Conservation (phyloP, 768 basidiomycete genomes). For the Leccinum boreale region DNA sequence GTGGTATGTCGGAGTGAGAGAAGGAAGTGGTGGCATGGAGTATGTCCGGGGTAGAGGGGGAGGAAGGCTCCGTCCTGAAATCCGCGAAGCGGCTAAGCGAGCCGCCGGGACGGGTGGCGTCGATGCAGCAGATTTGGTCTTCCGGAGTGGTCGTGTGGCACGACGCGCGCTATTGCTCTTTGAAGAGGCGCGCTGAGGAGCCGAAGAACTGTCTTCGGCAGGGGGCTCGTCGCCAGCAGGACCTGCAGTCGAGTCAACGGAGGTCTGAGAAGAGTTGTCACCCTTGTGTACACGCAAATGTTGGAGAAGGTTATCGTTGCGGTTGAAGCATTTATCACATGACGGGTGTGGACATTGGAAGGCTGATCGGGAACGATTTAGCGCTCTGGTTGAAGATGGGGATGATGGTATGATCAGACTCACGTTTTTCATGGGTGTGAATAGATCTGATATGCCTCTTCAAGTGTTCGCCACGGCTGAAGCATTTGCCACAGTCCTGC, state of each 20-base stretch:
- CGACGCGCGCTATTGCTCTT: constrained; percentile 24
- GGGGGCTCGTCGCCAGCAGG: constrained; percentile 23
- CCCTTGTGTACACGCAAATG: constrained; percentile 69
- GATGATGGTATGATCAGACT: constrained; percentile 31
- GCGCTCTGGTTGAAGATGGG: constrained; percentile 14
- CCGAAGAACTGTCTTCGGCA: constrained; percentile 19
- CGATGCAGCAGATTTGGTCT: constrained; percentile 35
- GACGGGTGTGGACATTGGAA: constrained; percentile 65
- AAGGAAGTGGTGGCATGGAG: constrained; percentile 31
- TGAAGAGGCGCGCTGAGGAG: constrained; percentile 22
- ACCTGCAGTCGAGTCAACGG: constrained; percentile 28
- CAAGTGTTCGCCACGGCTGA: constrained; percentile 71
- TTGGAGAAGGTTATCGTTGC: constrained; percentile 79
- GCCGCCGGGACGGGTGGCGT: constrained; percentile 33
- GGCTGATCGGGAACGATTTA: constrained; percentile 44
- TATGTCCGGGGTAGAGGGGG: constrained; percentile 33
- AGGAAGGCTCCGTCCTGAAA: constrained; percentile 29
- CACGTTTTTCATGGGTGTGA: constrained; percentile 77
- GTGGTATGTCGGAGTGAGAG: constrained; percentile 27
- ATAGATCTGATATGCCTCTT: constrained; percentile 74
- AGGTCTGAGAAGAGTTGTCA: constrained; percentile 34
- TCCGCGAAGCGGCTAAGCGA: constrained; percentile 32
- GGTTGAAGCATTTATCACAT: constrained; percentile 73
- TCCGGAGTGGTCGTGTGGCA: constrained; percentile 31
- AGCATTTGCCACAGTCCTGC: constrained; percentile 68